These are phyloP conservation scores for Eucalyptus cloeziana DNA, from an alignment of 345 rosid genomes.

Conservation along the genomic window DNA sequence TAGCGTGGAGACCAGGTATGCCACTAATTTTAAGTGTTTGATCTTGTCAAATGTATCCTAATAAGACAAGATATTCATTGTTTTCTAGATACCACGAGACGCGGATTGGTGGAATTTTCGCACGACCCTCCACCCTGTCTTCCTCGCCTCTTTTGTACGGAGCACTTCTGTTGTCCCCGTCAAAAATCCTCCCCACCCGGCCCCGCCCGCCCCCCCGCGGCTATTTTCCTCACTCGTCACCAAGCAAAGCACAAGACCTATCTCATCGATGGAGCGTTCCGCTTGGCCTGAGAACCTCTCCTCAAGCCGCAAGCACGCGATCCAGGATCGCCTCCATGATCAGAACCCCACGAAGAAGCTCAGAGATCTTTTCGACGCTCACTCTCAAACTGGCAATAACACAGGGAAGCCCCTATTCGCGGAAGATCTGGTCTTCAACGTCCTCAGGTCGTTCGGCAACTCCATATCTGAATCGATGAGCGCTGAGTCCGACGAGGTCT, in stretches of 20 bases:
- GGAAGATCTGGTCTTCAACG: background rate
- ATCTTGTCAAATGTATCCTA: no score
- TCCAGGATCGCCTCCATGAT: constrained; percentile 1
- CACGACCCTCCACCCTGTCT: no score
- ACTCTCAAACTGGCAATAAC: background rate
- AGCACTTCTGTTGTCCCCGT: no score
- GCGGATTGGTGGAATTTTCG: background rate
- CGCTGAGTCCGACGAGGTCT: background rate
- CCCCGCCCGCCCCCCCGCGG: no score
- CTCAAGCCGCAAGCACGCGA: background rate
- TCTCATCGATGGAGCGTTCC: background rate
- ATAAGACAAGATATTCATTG: no score
- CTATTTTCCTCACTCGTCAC: background rate
- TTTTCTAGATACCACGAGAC: no score
- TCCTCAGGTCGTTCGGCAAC: constrained; percentile 1
- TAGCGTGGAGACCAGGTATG: no score
- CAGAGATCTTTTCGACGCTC: background rate
- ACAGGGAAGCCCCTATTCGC: background rate
- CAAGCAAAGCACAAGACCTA: background rate
- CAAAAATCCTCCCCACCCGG: no score
- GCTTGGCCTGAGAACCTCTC: background rate
- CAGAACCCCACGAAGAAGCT: constrained; percentile 5
- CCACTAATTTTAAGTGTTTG: no score
- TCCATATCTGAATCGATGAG: background rate
- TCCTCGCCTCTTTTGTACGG: no score